Base-by-base conservation (phyloP, 768 basidiomycete species). In the Amylocystis lapponica region DNA sequence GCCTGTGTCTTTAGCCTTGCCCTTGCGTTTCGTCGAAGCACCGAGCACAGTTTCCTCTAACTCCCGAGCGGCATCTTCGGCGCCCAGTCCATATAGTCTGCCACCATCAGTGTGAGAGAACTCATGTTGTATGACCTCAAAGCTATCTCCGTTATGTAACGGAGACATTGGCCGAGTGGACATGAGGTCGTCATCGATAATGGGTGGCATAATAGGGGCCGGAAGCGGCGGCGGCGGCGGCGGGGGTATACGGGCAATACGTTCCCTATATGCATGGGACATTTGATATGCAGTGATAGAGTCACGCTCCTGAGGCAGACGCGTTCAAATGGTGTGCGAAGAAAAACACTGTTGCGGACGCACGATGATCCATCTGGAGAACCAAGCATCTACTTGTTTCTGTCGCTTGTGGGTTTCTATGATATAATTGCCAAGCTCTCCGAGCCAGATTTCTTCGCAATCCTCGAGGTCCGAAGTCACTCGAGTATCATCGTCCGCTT, bases 381-480 rank as follows among this genome's bases (percentile, higher is more conserved):
- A 90, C 70, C 78, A 85, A 36, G 78, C 74, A 46, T 81, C 81
- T 5, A 90, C 75, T 50, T 85, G 81, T 39, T 75, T 78, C 61
- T 80, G 78, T 38, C 86, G 78, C 57, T 79, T 80, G 56, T 82
- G 78, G 5, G 84, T 86, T 54, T 86, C 81, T 23, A 81, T 57
- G 40, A 78, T 70, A 54, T 90, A 91, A 44, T 78, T 77, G 40
- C 72, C 69, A 13, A 90, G 70, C 55, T 86, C 86, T 20, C 67
- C 71, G 33, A 68, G 64, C 89, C 89, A 91, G 13, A 91, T 57
- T 46, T 89, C 87, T 51, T 76, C 74, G 50, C 81, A 87, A 46
- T 89, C 88, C 22, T 88, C 86, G 48, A 91, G 66, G 69, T 91
- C 88, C 14, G 86, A 86, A 10, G 66, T 62, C 11, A 76, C 65